Percentiles rank a stretch among this genome's conserved stretches.
Conservation (phyloP, 768 basidiomycete species). For the Phylloporus sp. region DNA sequence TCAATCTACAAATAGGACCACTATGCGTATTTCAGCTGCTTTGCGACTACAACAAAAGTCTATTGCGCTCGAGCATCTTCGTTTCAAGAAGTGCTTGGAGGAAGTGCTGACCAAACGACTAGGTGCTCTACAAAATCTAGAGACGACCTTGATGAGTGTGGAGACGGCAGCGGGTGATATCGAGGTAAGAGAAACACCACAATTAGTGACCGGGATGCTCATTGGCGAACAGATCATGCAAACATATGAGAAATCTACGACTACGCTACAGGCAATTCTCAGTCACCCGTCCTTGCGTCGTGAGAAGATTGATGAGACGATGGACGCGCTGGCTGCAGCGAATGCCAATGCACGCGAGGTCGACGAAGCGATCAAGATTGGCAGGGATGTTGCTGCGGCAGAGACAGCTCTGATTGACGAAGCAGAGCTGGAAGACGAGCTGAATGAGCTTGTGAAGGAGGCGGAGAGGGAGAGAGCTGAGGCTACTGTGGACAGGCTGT, state of each 20-base stretch:
- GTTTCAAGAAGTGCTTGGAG: slow-evolving; percentile 77
- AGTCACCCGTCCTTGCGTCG: slow-evolving; percentile 75
- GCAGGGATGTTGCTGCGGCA: slow-evolving; percentile 56
- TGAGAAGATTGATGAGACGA: slow-evolving; percentile 78
- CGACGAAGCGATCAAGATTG: slow-evolving; percentile 69
- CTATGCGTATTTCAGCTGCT: slow-evolving; percentile 59
- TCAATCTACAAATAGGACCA: slow-evolving; percentile 45
- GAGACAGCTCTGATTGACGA: slow-evolving; percentile 49
- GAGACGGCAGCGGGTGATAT: slow-evolving; percentile 89
- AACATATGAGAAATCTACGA: slow-evolving; percentile 78
- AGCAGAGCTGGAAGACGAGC: slow-evolving; percentile 61
- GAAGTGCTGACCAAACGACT: slow-evolving; percentile 74
- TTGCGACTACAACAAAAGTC: slow-evolving; percentile 68
- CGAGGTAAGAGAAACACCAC: slow-evolving; percentile 50
- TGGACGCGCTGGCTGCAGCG: slow-evolving; percentile 83
- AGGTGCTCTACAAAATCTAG: slow-evolving; percentile 67
- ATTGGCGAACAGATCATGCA: slow-evolving; percentile 64
- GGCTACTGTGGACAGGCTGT: slow-evolving; percentile 21
- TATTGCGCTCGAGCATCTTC: slow-evolving; percentile 72
- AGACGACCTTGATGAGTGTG: slow-evolving; percentile 73
- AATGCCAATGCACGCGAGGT: slow-evolving; percentile 81
- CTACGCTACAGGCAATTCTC: slow-evolving; percentile 72
- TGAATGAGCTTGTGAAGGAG: slow-evolving; percentile 51
- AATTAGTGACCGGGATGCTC: background rate
- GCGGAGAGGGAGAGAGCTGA: slow-evolving; percentile 38